Evolutionary conservation across 1,139 yeast species (phyloP).

Genomic region (Lodderomyces beijingensis): DNA sequence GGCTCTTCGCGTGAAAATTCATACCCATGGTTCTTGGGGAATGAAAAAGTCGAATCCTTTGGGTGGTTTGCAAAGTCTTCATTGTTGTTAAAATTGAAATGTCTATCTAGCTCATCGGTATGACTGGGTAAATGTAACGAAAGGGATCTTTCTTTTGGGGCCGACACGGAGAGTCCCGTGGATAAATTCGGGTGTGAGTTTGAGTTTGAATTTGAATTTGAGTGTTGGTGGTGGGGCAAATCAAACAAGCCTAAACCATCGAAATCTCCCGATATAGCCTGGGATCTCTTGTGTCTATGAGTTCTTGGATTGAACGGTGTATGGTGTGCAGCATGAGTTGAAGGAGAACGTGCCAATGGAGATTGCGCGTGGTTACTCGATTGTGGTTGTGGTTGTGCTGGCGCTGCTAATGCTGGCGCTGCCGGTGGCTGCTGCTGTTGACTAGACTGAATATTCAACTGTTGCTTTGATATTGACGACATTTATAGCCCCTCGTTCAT

Average conservation of each 20-base stretch:
- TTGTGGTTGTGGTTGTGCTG: not conserved
- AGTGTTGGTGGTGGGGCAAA: slow-evolving; percentile 10
- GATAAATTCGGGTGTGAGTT: not conserved
- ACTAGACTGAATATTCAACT: slow-evolving; percentile 3
- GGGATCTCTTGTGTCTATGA: slow-evolving; percentile 66
- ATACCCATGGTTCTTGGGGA: slow-evolving; percentile 21
- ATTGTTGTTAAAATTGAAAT: slow-evolving; percentile 30
- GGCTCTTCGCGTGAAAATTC: too few species aligned
- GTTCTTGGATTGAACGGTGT: slow-evolving; percentile 32
- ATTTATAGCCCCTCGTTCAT: slow-evolving; percentile 1
- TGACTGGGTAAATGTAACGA: slow-evolving; percentile 1
- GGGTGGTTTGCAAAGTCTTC: slow-evolving; percentile 29
- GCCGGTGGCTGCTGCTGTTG: not conserved
- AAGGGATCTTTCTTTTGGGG: slow-evolving; percentile 6
- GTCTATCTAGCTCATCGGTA: slow-evolving; percentile 15
- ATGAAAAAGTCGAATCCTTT: slow-evolving; percentile 22
- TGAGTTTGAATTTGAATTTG: not conserved
- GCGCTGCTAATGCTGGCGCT: not conserved
- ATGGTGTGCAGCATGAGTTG: too few species aligned
- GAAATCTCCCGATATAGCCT: slow-evolving; percentile 72
- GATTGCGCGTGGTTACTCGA: not conserved
- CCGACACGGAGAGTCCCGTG: not conserved
- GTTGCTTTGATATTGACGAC: slow-evolving; percentile 4
- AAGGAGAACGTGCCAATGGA: not conserved
- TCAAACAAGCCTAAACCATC: slow-evolving; percentile 44